These are phyloP conservation scores for Ascochyta rabiei DNA, from an alignment of 2,329 filamentous ascomycete species.

Conservation along the genomic window DNA sequence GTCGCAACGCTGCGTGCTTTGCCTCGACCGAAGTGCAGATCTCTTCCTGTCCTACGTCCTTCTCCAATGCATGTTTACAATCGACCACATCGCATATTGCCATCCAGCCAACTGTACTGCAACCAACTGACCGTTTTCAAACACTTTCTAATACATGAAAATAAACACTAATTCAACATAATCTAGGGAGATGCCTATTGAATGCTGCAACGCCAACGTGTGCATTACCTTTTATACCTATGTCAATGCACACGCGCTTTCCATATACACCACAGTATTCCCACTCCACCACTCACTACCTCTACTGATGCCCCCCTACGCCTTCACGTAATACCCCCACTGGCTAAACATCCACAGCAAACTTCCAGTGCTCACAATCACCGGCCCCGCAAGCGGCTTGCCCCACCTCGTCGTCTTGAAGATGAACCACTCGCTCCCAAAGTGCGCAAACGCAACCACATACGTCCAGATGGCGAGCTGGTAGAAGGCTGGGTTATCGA, in stretches of 20 bases:
- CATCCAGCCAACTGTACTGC: neutral
- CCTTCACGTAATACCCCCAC: slow-evolving; percentile 69
- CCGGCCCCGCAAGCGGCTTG: slow-evolving; percentile 63
- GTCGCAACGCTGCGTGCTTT: neutral
- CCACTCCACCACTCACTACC: neutral
- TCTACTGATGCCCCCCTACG: neutral
- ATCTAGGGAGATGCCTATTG: no score
- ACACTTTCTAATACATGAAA: neutral
- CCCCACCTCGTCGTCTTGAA: slow-evolving; percentile 76
- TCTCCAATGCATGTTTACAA: neutral
- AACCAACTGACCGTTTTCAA: no score
- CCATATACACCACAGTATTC: neutral
- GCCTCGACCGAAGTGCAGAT: neutral
- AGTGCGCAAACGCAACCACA: slow-evolving; percentile 67
- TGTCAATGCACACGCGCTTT: neutral
- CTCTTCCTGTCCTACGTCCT: neutral
- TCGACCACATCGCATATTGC: neutral
- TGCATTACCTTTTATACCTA: neutral
- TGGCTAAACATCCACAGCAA: slow-evolving; percentile 70
- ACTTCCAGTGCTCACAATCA: slow-evolving; percentile 62
- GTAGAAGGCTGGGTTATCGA: slow-evolving; percentile 74
- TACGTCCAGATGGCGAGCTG: slow-evolving; percentile 84
- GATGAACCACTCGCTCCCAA: slow-evolving; percentile 75
- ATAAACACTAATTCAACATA: neutral
- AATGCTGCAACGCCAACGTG: no score